Evolutionary conservation across 345 rosid species (phyloP), one percentile per base, ranked within the genome.

Genomic region (Capsella bursapastoris): DNA sequence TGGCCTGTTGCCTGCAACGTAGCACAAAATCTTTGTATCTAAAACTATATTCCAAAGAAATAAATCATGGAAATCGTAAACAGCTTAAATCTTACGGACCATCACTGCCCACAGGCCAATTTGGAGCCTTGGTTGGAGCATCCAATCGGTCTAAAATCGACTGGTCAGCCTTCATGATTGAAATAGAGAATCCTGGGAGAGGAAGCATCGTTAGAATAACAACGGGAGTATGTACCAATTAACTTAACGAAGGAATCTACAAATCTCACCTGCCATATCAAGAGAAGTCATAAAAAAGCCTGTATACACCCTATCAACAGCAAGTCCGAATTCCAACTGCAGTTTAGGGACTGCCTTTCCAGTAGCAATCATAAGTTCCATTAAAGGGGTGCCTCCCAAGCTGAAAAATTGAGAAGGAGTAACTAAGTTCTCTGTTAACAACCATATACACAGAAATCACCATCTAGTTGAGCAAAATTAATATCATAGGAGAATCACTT

Each of bases 251-350:
- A 38, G 31, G 35, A 48, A 27, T 31, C 59, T 32, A 59, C 68
- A 32, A 64, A 77, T 62, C 82, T 76, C 84, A 95, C 99, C 99
- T 79, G 97, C 91, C 99, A 95, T 95, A 72, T 95, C 97, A 74
- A 92, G 97, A 58, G 99, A 95, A 71, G 99, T 90, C 97, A 92
- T 90, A 80, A 95, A 91, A 78, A 93, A 84, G 64, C 99, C 97
- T 16, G 99, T 87, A 58, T 95, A 95, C 65, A 95, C 99, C 85
- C 99, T 91, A 79, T 95, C 97, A 75, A 92, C 96, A 55, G 97
- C 99, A 65, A 95, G 83, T 69, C 97, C 99, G 78, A 91, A 96
- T 70, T 92, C 93, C 74, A 95, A 78, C 84, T 95, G 97, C 86
- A 95, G 76, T 51, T 86, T 86, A 68, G 97, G 97, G 64, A 92